Evolutionary conservation across 257 asterid genomes (phyloP), one percentile per base, ranked within the genome.

Genomic region (Nicotiana obtusifolia): DNA sequence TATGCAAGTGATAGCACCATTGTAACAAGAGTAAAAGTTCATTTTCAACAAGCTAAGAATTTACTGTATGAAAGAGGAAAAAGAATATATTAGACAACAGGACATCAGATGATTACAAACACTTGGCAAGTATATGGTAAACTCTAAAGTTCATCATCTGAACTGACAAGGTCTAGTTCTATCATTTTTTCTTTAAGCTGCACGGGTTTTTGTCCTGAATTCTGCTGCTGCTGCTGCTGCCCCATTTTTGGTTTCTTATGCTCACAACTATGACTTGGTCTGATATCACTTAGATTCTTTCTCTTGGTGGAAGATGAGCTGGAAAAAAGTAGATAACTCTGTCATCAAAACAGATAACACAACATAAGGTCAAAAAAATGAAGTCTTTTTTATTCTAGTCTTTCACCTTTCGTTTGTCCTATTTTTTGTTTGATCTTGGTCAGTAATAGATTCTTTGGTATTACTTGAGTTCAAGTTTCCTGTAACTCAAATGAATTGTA

Each of bases 91-190:
- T 4, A 52, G 17, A 52, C 5, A 52, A 52, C 57, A 4, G 17
- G 19, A 73, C 61, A 24, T 15, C 9, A 47, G 61, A 73, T 73
- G 62, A 47, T 24, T 73, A 47, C 26, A 73, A 52, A 15, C 11
- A 15, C 57, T 52, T 52, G 3, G 57, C 57, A 4, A 4, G 4
- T 52, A 52, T 52, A 52, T 52, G 57, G 17, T 15, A 52, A 69
- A 68, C 28, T 67, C 89, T 88, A 91, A 19, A 71, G 54, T 83
- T 95, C 99, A 60, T 93, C 99, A 78, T 93, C 99, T 16, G 99
- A 95, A 84, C 97, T 93, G 54, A 84, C 82, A 79, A 89, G 78
- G 78, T 95, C 98, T 31, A 95, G 80, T 88, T 95, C 99, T 69
- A 95, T 92, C 99, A 93, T 93, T 86, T 93, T 95, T 73, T 83